Percentiles rank a stretch among this genome's conserved stretches.
phyloP scores from a whole-genome alignment of 208 protist genomes.

The Leptomonas pyrrhocoris region DNA sequence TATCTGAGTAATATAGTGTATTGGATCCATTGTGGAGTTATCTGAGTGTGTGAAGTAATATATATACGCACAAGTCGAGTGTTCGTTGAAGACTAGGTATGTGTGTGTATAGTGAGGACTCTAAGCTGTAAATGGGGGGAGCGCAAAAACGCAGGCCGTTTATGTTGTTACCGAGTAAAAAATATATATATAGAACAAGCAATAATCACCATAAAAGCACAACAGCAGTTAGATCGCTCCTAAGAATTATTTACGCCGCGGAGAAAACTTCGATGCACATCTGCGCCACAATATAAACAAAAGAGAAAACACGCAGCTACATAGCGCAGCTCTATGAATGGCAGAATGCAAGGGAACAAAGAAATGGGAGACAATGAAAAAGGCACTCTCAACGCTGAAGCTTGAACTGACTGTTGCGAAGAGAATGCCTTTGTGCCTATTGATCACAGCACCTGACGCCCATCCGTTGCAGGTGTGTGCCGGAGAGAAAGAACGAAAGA shows the following conservation, averaged over 20 bases:
- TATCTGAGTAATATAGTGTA: too few species aligned
- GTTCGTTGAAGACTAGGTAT: not conserved
- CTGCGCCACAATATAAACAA: not conserved
- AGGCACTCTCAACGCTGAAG: not conserved
- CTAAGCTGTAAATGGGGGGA: slow-evolving; percentile 4
- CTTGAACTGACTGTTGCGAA: not conserved
- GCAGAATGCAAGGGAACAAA: not conserved
- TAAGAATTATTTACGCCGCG: too few species aligned
- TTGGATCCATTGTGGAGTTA: not conserved
- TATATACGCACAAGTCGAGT: not conserved
- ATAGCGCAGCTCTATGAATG: not conserved
- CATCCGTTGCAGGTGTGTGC: slow-evolving; percentile 1
- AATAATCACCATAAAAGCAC: not conserved
- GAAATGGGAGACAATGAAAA: not conserved
- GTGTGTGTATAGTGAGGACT: not conserved
- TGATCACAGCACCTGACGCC: not conserved
- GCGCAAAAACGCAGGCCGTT: not conserved
- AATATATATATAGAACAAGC: slow-evolving; percentile 1
- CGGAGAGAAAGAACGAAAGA: too few species aligned
- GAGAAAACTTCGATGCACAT: not conserved
- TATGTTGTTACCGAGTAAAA: not conserved
- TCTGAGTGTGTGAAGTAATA: not conserved
- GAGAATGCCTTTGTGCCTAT: slow-evolving; percentile 2
- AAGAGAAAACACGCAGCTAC: not conserved
- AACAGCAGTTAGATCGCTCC: too few species aligned